phyloP scores from a whole-genome alignment of 495 filamentous ascomycete genomes.

The Trichocladium uniseriatum region DNA sequence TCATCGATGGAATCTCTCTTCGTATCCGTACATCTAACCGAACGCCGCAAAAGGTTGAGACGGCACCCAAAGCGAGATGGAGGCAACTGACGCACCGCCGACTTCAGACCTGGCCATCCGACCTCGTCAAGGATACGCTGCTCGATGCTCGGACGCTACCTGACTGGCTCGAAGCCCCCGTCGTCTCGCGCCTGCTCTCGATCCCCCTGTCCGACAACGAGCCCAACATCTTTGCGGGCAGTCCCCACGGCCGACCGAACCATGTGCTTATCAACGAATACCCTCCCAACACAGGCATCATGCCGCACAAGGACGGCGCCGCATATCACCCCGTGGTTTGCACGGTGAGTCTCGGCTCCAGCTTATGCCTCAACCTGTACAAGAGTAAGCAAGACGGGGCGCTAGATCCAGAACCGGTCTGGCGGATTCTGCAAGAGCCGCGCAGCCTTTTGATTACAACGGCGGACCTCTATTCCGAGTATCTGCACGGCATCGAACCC shows the following conservation, averaged over 20 bases:
- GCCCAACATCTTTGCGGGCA: conserved; percentile 51
- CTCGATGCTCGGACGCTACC: conserved; percentile 61
- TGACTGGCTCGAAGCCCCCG: conserved; percentile 61
- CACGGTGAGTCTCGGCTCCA: conserved; percentile 74
- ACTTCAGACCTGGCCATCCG: conserved; percentile 82
- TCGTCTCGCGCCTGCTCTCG: conserved; percentile 57
- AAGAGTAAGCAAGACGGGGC: conserved; percentile 48
- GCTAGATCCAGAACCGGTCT: conserved; percentile 39
- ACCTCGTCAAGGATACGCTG: conserved; percentile 65
- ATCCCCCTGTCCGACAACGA: conserved; percentile 31
- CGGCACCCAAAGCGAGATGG: conserved; percentile 71
- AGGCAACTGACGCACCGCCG: conserved; percentile 74
- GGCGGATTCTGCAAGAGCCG: conserved; percentile 78
- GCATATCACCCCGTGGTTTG: conserved; percentile 84
- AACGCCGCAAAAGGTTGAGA: conserved; percentile 33
- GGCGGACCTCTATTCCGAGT: conserved; percentile 56
- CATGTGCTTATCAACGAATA: conserved; percentile 96
- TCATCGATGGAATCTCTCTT: neutral
- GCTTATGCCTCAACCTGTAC: conserved; percentile 71
- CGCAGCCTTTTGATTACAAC: conserved; percentile 72
- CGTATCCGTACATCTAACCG: conserved; percentile 14
- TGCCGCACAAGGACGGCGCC: conserved; percentile 88
- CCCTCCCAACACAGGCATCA: conserved; percentile 76
- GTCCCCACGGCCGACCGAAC: conserved; percentile 72
- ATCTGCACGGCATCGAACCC: conserved; percentile 69